A percentile compares a stretch with the other conserved stretches of the same genome.
Evolutionary conservation across 1,139 yeast species (phyloP).

Genomic region (Ogataea hybrid): DNA sequence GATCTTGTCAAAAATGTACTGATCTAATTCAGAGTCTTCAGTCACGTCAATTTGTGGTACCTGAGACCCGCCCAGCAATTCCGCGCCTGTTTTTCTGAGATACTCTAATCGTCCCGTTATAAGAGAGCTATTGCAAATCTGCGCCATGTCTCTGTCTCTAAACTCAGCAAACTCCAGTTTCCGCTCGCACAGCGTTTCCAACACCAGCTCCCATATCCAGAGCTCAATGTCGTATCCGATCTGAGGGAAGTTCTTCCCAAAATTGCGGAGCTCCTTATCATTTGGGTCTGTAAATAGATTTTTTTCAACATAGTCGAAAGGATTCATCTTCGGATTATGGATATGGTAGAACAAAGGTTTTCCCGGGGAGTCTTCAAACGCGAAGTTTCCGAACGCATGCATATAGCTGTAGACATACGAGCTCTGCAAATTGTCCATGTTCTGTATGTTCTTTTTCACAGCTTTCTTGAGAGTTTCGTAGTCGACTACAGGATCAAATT

Average conservation of each 20-base stretch:
- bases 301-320: conserved; percentile 23
- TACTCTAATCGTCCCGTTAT: conserved; percentile 25
- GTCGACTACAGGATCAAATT: conserved; percentile 63
- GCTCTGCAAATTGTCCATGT: conserved; percentile 18
- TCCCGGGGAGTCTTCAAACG: conserved; percentile 19
- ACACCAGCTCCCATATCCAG: conserved; percentile 26
- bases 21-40: conserved; percentile 11
- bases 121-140: conserved; percentile 19
- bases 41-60: conserved; percentile 1
- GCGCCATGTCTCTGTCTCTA: conserved; percentile 15
- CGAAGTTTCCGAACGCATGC: conserved; percentile 20
- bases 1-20: conserved; percentile 9
- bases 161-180: conserved; percentile 20
- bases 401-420: conserved; percentile 24
- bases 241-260: conserved; percentile 26
- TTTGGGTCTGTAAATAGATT: conserved; percentile 23
- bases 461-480: conserved; percentile 32
- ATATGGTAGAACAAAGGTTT: conserved; percentile 31
- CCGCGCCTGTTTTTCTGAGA: conserved; percentile 21
- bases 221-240: conserved; percentile 28
- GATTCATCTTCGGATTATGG: conserved; percentile 32
- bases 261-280: conserved; percentile 22
- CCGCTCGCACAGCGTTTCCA: conserved; percentile 20
- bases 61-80: conserved; percentile 2
- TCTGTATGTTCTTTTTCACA: conserved; percentile 15